These are phyloP conservation scores for Boletus edulis DNA, from an alignment of 768 basidiomycete species.

Conservation along the genomic window DNA sequence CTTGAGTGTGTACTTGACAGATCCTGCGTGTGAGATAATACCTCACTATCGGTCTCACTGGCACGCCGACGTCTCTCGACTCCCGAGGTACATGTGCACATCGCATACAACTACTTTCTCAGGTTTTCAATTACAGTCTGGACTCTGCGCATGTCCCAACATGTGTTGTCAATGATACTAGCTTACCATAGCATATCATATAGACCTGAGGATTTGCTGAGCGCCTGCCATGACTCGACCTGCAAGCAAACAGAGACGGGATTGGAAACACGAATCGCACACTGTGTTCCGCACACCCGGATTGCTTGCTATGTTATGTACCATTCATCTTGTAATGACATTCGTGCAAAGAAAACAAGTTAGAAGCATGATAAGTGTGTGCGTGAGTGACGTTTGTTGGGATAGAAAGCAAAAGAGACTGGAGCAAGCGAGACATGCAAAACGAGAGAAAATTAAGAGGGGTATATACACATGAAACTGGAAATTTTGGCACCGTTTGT, in stretches of 20 bases:
- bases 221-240: too few relatives aligned
- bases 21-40: background rate
- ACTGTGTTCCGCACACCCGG: background rate
- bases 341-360: constrained; percentile 1
- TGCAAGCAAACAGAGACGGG: background rate
- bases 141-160: too few relatives aligned
- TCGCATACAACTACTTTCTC: too few relatives aligned
- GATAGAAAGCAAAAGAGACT: constrained; percentile 7
- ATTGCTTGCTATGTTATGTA: background rate
- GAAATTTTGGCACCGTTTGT: constrained; percentile 3
- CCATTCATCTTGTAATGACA: background rate
- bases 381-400: background rate
- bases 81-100: background rate
- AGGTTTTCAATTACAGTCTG: too few relatives aligned
- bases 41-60: background rate
- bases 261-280: background rate
- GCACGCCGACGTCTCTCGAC: too few relatives aligned
- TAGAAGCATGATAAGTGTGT: background rate
- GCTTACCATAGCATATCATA: too few relatives aligned
- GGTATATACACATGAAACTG: constrained; percentile 20
- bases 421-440: background rate
- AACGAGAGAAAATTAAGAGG: background rate
- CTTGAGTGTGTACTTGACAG: too few relatives aligned
- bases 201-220: too few relatives aligned
- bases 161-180: too few relatives aligned